Conservation (phyloP, 768 basidiomycete genomes). For the Russula griseocarnosa region DNA sequence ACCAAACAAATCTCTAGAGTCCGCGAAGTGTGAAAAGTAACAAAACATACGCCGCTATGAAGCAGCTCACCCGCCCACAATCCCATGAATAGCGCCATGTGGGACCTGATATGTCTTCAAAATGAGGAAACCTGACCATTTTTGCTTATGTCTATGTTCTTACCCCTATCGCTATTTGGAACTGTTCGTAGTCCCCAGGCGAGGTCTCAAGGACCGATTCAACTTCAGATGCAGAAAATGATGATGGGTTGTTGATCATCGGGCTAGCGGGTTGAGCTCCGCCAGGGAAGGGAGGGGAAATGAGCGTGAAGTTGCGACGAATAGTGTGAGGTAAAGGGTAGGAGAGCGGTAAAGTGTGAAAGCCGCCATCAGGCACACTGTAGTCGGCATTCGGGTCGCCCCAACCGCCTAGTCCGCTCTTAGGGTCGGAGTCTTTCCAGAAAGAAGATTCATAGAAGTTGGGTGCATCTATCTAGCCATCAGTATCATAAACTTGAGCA, state of each 20-base stretch:
- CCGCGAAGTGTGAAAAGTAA: not conserved
- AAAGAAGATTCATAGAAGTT: slow-evolving; percentile 30
- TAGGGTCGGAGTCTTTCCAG: slow-evolving; percentile 29
- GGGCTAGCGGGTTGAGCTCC: too few relatives aligned
- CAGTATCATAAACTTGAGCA: not conserved
- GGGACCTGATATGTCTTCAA: slow-evolving; percentile 31
- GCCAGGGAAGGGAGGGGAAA: not conserved
- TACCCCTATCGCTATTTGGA: slow-evolving; percentile 36
- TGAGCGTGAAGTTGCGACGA: slow-evolving; percentile 37
- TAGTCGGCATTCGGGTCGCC: slow-evolving; percentile 30
- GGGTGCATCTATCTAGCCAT: slow-evolving; percentile 27
- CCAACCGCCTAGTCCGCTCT: slow-evolving; percentile 33
- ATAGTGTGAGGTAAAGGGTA: slow-evolving; percentile 37
- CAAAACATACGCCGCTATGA: not conserved
- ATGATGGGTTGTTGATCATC: slow-evolving; percentile 30
- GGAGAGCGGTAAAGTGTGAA: slow-evolving; percentile 32
- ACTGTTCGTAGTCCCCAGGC: slow-evolving; percentile 34
- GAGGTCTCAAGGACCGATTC: slow-evolving; percentile 31
- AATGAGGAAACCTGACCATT: not conserved
- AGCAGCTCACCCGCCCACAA: slow-evolving; percentile 34
- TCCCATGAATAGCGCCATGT: slow-evolving; percentile 36
- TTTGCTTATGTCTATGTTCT: not conserved
- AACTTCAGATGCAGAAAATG: slow-evolving; percentile 31
- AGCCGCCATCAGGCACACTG: slow-evolving; percentile 33
- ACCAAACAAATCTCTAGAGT: slow-evolving; percentile 33